Percentiles rank a stretch among this genome's conserved stretches.
phyloP scores from a whole-genome alignment of 805 yeast species.

The Ogataea ganodermae region DNA sequence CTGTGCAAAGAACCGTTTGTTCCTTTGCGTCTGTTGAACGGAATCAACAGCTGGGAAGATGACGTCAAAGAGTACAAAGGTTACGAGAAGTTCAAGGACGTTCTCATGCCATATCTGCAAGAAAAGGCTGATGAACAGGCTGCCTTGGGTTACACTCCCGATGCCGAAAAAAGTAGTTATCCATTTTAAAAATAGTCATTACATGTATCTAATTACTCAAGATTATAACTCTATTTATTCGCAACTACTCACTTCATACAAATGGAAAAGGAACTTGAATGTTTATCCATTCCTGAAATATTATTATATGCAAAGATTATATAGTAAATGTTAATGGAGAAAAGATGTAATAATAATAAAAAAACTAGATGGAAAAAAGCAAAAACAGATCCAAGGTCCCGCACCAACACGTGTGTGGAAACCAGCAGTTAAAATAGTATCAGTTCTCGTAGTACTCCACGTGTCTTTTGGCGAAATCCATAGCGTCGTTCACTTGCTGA shows the following conservation, averaged over 20 bases:
- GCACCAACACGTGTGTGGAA: background rate
- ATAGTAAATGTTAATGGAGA: conserved; percentile 10
- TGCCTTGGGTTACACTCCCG: conserved; percentile 40
- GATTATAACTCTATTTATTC: conserved; percentile 7
- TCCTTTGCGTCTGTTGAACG: conserved; percentile 60
- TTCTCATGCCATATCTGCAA: conserved; percentile 55
- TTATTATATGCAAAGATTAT: conserved; percentile 12
- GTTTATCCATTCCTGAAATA: conserved; percentile 3
- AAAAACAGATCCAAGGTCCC: conserved; percentile 4
- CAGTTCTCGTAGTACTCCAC: conserved; percentile 56
- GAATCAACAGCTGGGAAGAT: conserved; percentile 58
- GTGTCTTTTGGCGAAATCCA: conserved; percentile 74
- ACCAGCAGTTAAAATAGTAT: conserved; percentile 1
- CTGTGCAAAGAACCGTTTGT: conserved; percentile 60
- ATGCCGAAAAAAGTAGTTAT: conserved; percentile 42
- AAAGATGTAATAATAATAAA: conserved; percentile 3
- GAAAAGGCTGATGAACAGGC: conserved; percentile 51
- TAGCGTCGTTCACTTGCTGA: conserved; percentile 65
- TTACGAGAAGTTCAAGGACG: conserved; percentile 52
- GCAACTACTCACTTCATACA: conserved; percentile 1
- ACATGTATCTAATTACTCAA: background rate
- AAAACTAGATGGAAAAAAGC: background rate
- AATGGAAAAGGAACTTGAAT: background rate
- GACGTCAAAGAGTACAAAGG: conserved; percentile 67
- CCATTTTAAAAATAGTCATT: conserved; percentile 38